A percentile compares a stretch with the other conserved stretches of the same genome.
Conservation (phyloP, 176 grass and related monocot genomes). For the Panicum miliaceum region DNA sequence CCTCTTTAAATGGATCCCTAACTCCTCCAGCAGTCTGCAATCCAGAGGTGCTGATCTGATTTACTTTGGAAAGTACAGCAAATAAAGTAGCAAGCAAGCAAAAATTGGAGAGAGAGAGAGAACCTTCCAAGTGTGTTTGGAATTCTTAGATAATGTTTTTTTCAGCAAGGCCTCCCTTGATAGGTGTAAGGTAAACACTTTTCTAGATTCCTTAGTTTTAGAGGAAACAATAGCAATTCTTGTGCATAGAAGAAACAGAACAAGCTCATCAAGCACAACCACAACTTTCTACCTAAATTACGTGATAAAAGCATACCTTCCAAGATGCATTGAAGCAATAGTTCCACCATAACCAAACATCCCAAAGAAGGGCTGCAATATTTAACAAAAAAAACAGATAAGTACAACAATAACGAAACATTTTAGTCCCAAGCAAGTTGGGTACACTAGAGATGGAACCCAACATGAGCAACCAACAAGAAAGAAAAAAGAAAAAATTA, state of each 20-base stretch:
- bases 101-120: background rate
- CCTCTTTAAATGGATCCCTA: constrained; percentile 52
- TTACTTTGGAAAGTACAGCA: constrained; percentile 19
- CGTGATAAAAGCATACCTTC: constrained; percentile 45
- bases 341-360: constrained; percentile 69
- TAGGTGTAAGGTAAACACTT: constrained; percentile 61
- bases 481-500: too few species aligned
- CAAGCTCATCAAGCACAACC: constrained; percentile 4
- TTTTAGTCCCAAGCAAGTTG: background rate
- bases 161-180: constrained; percentile 53
- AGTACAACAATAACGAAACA: background rate
- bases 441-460: background rate
- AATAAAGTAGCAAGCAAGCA: background rate
- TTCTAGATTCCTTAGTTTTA: constrained; percentile 54
- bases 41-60: constrained; percentile 10
- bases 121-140: constrained; percentile 52
- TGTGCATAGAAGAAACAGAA: constrained; percentile 3
- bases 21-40: constrained; percentile 56
- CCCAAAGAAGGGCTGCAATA: constrained; percentile 63
- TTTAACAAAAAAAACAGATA: constrained; percentile 12
- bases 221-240: constrained; percentile 52
- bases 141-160: constrained; percentile 10
- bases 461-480: constrained; percentile 42
- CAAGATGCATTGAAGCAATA: constrained; percentile 62
- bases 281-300: constrained; percentile 6